These are phyloP conservation scores for Exidia glandulosa DNA, from an alignment of 768 basidiomycete species.

Conservation along the genomic window DNA sequence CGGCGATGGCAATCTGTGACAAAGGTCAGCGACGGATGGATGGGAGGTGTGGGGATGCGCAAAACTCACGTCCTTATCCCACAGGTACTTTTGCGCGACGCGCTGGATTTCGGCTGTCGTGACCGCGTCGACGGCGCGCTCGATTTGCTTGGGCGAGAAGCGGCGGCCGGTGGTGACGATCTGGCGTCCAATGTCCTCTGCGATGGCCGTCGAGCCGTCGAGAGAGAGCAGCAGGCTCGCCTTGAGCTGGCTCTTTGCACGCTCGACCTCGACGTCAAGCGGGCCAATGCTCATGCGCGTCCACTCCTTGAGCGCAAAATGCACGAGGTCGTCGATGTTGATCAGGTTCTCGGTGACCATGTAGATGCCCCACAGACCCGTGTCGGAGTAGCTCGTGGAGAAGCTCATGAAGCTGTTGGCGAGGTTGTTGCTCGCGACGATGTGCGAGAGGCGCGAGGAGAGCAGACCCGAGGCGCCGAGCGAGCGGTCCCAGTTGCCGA, in stretches of 20 bases:
- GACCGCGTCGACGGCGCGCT: constrained; percentile 84
- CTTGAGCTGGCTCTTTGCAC: constrained; percentile 98
- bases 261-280: constrained; percentile 79
- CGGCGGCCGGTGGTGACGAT: constrained; percentile 88
- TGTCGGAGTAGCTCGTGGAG: constrained; percentile 97
- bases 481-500: constrained; percentile 99
- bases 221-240: constrained; percentile 80
- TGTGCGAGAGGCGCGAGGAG: constrained; percentile 83
- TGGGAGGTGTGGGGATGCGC: constrained; percentile 4
- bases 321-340: constrained; percentile 86
- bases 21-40: constrained; percentile 30
- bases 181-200: constrained; percentile 98
- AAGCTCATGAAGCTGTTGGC: constrained; percentile 99
- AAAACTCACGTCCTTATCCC: constrained; percentile 97
- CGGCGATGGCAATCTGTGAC: constrained; percentile 82
- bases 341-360: constrained; percentile 87
- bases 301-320: constrained; percentile 95
- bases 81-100: constrained; percentile 91
- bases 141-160: constrained; percentile 87
- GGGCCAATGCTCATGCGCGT: constrained; percentile 86
- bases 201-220: constrained; percentile 93
- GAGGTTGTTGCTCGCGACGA: constrained; percentile 85
- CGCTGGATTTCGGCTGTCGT: constrained; percentile 81
- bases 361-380: constrained; percentile 98
- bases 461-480: constrained; percentile 84